Conservation (phyloP, 441 rosid species). For the Euphorbia celastroides region DNA sequence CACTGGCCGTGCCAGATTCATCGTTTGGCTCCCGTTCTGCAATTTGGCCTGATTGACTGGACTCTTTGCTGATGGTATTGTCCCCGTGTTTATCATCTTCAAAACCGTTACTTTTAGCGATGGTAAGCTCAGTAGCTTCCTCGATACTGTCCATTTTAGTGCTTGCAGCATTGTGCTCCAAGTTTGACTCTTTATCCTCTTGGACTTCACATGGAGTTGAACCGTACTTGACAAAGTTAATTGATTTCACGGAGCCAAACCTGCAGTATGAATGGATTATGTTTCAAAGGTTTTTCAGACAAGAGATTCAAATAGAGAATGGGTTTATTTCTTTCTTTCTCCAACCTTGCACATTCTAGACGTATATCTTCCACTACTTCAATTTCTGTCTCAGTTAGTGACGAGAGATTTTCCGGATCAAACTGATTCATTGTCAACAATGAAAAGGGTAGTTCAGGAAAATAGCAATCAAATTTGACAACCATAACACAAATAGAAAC, state of each 20-base stretch:
- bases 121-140: slow-evolving; percentile 17
- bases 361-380: slow-evolving; percentile 81
- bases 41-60: slow-evolving; percentile 19
- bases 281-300: slow-evolving; percentile 4
- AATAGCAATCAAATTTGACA: slow-evolving; percentile 10
- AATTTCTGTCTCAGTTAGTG: slow-evolving; percentile 49
- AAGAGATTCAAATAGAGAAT: slow-evolving; percentile 20
- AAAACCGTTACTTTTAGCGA: slow-evolving; percentile 17
- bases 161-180: slow-evolving; percentile 21
- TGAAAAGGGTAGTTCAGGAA: slow-evolving; percentile 1
- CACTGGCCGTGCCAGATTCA: slow-evolving; percentile 23
- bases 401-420: slow-evolving; percentile 42
- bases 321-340: slow-evolving; percentile 5
- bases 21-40: slow-evolving; percentile 20
- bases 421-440: slow-evolving; percentile 40
- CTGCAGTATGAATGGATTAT: slow-evolving; percentile 42
- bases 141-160: slow-evolving; percentile 19
- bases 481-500: neutral
- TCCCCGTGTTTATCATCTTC: slow-evolving; percentile 24
- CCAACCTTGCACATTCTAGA: slow-evolving; percentile 81
- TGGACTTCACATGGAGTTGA: slow-evolving; percentile 24
- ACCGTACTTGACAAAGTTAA: slow-evolving; percentile 48
- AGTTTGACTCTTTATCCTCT: slow-evolving; percentile 18
- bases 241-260: slow-evolving; percentile 79
- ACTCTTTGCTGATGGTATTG: slow-evolving; percentile 26